Percentiles rank a stretch among this genome's conserved stretches.
Conservation (phyloP, 768 basidiomycete species). For the Termitomyces sp. region DNA sequence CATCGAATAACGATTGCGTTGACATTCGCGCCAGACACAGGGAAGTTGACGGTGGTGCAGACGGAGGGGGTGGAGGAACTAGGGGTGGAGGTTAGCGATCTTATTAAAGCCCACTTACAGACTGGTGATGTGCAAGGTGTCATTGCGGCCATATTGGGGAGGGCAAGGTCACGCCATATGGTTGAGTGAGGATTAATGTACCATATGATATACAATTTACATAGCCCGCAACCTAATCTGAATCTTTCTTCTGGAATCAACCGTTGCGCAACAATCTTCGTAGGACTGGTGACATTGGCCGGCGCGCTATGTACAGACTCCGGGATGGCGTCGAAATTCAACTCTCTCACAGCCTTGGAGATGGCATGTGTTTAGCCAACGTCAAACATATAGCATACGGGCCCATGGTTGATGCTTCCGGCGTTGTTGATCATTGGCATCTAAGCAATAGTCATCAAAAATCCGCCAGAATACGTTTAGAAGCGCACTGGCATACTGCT, state of each 20-base stretch:
- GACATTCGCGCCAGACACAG: too few species aligned
- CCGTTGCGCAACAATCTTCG: background rate
- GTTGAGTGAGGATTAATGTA: background rate
- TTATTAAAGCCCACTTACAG: constrained; percentile 57
- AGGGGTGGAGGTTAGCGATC: too few species aligned
- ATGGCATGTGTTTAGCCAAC: too few species aligned
- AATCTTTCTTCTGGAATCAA: background rate
- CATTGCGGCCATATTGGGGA: constrained; percentile 52
- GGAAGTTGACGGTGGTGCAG: too few species aligned
- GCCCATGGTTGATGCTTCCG: background rate
- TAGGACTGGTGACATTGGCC: background rate
- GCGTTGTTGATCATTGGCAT: background rate
- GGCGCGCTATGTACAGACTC: background rate
- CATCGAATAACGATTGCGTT: too few species aligned
- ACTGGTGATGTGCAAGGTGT: constrained; percentile 62
- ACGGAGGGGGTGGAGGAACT: too few species aligned
- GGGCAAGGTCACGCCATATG: constrained; percentile 24
- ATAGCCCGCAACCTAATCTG: background rate
- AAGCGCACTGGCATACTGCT: background rate
- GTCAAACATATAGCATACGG: background rate
- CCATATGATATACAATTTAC: too few species aligned
- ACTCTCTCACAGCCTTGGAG: background rate
- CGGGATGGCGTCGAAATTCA: background rate
- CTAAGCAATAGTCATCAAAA: background rate
- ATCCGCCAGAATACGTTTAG: background rate